Conservation (phyloP, 2,329 filamentous ascomycete genomes). For the Hymenoscyphus salicellus region DNA sequence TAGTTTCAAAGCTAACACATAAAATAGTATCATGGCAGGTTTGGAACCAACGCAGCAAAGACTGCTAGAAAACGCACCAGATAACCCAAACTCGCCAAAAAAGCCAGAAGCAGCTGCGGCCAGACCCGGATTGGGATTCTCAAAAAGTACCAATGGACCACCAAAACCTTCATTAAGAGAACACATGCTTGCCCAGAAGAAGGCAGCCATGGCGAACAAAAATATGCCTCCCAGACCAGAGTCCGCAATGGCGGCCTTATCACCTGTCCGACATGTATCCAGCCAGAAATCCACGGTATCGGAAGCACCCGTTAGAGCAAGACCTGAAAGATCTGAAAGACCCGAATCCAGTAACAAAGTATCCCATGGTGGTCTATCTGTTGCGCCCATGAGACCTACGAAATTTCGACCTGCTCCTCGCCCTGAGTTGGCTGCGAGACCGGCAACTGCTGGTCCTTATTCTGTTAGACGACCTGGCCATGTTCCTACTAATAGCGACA, state of each 20-base stretch:
- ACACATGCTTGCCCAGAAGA: constrained; percentile 80
- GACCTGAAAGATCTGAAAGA: constrained; percentile 42
- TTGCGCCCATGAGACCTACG: constrained; percentile 60
- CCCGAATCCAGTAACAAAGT: constrained; percentile 21
- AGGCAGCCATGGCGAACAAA: constrained; percentile 49
- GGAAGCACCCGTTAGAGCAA: constrained; percentile 38
- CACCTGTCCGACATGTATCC: constrained; percentile 48
- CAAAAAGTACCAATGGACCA: constrained; percentile 57
- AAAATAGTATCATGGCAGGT: constrained; percentile 66
- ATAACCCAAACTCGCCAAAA: constrained; percentile 71
- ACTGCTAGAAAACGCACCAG: constrained; percentile 75
- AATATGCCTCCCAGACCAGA: constrained; percentile 57
- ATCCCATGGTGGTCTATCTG: constrained; percentile 57
- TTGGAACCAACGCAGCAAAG: constrained; percentile 77
- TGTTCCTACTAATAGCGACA: constrained; percentile 31
- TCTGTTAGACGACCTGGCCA: constrained; percentile 49
- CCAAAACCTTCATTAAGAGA: constrained; percentile 71
- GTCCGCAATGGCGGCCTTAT: constrained; percentile 62
- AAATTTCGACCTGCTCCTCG: constrained; percentile 45
- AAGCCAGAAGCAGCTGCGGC: constrained; percentile 48
- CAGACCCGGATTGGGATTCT: constrained; percentile 58
- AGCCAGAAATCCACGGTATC: constrained; percentile 34
- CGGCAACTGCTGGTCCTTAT: constrained; percentile 64
- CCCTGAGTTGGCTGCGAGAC: constrained; percentile 54
- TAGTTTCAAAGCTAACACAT: constrained; percentile 22